phyloP scores from a whole-genome alignment of 371 early-diverging fungal genomes.

The Lichtheimia corymbifera region DNA sequence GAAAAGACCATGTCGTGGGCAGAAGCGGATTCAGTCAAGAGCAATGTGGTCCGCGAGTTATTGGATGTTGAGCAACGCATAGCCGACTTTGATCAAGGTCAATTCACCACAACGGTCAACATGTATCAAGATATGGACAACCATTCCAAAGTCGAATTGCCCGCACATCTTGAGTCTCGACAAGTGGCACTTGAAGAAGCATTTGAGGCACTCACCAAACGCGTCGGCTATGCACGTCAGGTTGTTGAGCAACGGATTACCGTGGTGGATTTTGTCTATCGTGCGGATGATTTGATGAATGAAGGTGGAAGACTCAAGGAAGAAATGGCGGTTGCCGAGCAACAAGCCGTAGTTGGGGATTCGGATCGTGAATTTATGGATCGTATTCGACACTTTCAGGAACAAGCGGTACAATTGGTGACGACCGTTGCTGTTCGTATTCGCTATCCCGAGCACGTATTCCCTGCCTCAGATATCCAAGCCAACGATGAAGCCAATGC shows the following conservation, averaged over 20 bases:
- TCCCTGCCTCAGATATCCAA: constrained; percentile 20
- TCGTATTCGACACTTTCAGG: constrained; percentile 30
- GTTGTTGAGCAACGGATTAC: constrained; percentile 48
- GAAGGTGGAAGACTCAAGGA: constrained; percentile 29
- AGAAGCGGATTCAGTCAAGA: constrained; percentile 10
- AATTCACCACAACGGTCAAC: constrained; percentile 39
- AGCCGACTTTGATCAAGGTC: constrained; percentile 38
- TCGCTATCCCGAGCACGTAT: constrained; percentile 33
- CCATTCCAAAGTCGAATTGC: constrained; percentile 35
- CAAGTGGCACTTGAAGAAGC: constrained; percentile 49
- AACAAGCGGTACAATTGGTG: constrained; percentile 31
- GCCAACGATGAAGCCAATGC: constrained; percentile 41
- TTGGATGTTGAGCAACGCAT: constrained; percentile 34
- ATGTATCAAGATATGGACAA: constrained; percentile 53
- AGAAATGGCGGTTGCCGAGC: constrained; percentile 19
- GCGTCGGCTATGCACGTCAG: constrained; percentile 42
- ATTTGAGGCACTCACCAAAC: constrained; percentile 36
- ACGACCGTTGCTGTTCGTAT: constrained; percentile 30
- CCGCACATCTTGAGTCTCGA: constrained; percentile 41
- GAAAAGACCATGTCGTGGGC: constrained; percentile 5
- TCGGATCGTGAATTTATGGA: constrained; percentile 30
- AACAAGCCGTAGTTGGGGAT: constrained; percentile 16
- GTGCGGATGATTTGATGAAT: constrained; percentile 24
- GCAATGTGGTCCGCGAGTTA: constrained; percentile 19
- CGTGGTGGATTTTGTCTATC: constrained; percentile 35